A percentile compares a stretch with the other conserved stretches of the same genome.
Evolutionary conservation across 305 asterid species (phyloP).

Genomic region (Plantago lanceolata): DNA sequence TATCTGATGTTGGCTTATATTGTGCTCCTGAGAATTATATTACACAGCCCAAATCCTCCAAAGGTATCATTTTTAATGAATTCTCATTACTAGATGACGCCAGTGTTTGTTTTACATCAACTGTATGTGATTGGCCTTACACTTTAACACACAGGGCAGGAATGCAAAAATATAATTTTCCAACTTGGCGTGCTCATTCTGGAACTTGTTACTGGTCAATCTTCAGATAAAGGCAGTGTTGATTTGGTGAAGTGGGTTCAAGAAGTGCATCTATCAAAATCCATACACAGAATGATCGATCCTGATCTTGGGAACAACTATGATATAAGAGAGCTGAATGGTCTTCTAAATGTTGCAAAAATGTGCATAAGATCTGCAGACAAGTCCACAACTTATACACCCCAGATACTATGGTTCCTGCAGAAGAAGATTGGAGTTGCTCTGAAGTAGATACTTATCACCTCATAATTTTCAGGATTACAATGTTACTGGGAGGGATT

Average conservation of each 20-base stretch:
- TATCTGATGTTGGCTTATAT: conserved; percentile 57
- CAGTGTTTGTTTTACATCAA: neutral
- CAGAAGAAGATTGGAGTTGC: conserved; percentile 56
- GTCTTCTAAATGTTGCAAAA: conserved; percentile 69
- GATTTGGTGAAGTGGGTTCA: conserved; percentile 72
- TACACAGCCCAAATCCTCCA: conserved; percentile 30
- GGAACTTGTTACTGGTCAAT: conserved; percentile 87
- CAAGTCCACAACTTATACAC: conserved; percentile 38
- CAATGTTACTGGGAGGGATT: too few relatives aligned
- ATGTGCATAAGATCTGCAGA: conserved; percentile 56
- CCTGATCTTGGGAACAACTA: conserved; percentile 80
- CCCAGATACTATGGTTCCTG: conserved; percentile 66
- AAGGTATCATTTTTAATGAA: conserved; percentile 36
- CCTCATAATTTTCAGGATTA: too few relatives aligned
- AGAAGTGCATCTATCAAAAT: conserved; percentile 43
- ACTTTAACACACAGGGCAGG: conserved; percentile 31
- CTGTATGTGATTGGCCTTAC: neutral
- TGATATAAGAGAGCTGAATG: conserved; percentile 50
- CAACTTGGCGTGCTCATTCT: conserved; percentile 78
- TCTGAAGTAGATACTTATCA: neutral
- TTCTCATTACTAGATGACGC: too few relatives aligned
- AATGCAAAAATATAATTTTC: conserved; percentile 51
- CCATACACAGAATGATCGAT: conserved; percentile 68
- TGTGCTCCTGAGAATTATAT: conserved; percentile 26
- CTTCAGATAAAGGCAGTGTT: conserved; percentile 56